Evolutionary conservation across 495 filamentous ascomycete genomes (phyloP).

Genomic region (Tuber aestivum): DNA sequence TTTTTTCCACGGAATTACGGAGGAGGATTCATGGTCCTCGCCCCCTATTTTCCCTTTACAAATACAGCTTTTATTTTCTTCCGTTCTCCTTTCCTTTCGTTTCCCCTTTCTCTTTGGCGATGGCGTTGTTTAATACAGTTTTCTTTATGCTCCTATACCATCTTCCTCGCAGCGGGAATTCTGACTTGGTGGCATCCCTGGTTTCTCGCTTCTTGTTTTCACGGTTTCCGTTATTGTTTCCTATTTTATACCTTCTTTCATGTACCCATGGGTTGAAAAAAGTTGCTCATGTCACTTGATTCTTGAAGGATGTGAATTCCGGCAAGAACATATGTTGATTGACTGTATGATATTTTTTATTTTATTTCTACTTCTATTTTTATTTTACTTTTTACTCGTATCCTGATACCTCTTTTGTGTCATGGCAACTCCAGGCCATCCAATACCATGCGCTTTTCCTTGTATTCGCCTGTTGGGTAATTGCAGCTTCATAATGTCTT

Average conservation of each 20-base stretch:
- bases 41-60: background rate
- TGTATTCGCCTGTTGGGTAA: background rate
- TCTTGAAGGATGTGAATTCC: slow-evolving; percentile 1
- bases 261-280: background rate
- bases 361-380: no score
- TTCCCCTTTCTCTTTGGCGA: background rate
- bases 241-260: background rate
- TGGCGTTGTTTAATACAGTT: slow-evolving; percentile 1
- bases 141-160: slow-evolving; percentile 4
- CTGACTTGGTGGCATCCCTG: background rate
- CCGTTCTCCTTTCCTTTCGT: background rate
- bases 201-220: background rate
- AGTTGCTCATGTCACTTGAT: background rate
- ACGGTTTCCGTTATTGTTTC: background rate
- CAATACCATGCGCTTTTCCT: background rate
- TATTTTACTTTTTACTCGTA: background rate
- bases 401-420: background rate
- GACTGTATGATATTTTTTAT: background rate
- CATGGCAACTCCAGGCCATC: background rate
- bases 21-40: background rate
- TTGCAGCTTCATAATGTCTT: background rate
- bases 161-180: background rate
- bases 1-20: background rate
- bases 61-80: background rate
- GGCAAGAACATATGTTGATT: background rate